Base-by-base conservation (phyloP, 2,329 filamentous ascomycete species). In the Colletotrichum salicis region DNA sequence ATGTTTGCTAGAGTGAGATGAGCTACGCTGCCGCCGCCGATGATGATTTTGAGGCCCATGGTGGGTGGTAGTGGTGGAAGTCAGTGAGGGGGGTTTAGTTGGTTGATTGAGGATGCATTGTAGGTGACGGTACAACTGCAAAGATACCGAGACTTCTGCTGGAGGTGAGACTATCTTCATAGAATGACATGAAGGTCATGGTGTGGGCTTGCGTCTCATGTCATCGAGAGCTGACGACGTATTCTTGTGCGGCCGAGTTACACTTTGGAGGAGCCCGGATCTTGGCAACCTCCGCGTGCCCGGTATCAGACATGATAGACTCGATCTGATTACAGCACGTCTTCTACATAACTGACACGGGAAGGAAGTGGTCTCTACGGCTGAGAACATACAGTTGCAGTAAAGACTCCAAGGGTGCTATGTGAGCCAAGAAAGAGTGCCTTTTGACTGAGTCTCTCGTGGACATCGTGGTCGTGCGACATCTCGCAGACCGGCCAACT, bases 11-110 rank as follows among this genome's bases (percentile, higher is more conserved):
- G 68, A 1, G 73, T 67, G 5, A 78, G 69, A 4, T 87, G 87
- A 2, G 83, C 80, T n/a, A 88, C 77, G 54, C 84, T 81, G 3
- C 84, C 87, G 22, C 86, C 86, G 1, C 79, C 83, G 52, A 88
- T 87, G 64, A 88, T 76, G 31, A 86, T 80, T 60, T 78, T 79
- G 75, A 81, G 80, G 3, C 12, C 24, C 58, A 67, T 67, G 10
- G 15, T 56, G 29, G 3, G 24, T 27, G 8, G 41, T 52, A 10
- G 7, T 45, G 41, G 19, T 1, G 41, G 1, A n/a, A 2, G 15
- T n/a, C 7, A 6, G 19, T 48, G 41, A 5, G 1, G 8, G 5
- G 37, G 37, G 2, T 15, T 13, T n/a, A 3, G 27, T 29, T 48
- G 41, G 19, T 19, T 22, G 8, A 22, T 22, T 19, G 41, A 48